Percentiles rank a stretch among this genome's conserved stretches.
Evolutionary conservation across 139 green algal genomes (phyloP).

Genomic region (Chlamydomonas incerta): DNA sequence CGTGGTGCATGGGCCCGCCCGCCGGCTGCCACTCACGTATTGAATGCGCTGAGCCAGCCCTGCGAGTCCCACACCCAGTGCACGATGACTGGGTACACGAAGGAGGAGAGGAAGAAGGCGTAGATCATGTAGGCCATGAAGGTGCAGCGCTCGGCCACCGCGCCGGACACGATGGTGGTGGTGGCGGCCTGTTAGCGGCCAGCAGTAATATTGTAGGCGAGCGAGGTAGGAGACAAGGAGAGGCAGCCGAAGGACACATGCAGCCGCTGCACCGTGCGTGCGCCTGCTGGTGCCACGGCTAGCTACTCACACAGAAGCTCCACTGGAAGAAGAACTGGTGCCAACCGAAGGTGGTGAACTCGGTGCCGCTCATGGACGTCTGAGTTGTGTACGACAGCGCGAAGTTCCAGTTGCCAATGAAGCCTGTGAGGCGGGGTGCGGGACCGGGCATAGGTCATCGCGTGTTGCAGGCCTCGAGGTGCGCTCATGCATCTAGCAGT

Average conservation of each 20-base stretch:
- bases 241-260: too few species aligned
- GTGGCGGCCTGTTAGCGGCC: constrained; percentile 56
- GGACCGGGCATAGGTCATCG: too few species aligned
- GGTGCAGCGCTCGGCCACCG: constrained; percentile 68
- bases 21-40: not conserved
- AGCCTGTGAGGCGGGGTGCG: constrained; percentile 6
- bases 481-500: too few species aligned
- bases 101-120: constrained; percentile 69
- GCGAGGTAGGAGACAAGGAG: too few species aligned
- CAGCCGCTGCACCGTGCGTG: too few species aligned
- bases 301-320: too few species aligned
- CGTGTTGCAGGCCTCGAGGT: too few species aligned
- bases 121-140: constrained; percentile 67
- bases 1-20: too few species aligned
- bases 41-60: constrained; percentile 73
- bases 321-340: constrained; percentile 55
- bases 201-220: too few species aligned
- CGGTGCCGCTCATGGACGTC: not conserved
- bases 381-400: constrained; percentile 35
- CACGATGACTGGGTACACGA: constrained; percentile 81
- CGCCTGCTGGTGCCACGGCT: too few species aligned
- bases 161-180: constrained; percentile 73
- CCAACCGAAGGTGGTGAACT: constrained; percentile 11
- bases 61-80: constrained; percentile 73
- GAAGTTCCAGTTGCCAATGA: constrained; percentile 72